phyloP scores from a whole-genome alignment of 371 early-diverging fungal species.

The Mucor indicus region DNA sequence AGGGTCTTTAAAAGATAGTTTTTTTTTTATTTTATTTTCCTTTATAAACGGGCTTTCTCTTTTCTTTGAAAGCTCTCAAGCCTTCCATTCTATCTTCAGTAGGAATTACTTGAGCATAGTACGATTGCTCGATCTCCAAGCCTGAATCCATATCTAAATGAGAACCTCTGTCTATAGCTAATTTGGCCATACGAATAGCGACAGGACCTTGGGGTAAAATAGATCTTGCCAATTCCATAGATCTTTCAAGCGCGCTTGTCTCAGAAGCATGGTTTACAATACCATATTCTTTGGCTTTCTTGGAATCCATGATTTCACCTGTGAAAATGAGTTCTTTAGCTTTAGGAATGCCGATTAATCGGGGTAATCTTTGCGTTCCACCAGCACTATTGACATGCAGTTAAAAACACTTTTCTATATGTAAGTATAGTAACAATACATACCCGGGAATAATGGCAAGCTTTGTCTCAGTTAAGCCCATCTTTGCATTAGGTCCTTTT shows the following conservation, averaged over 20 bases:
- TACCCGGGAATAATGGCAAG: slow-evolving; percentile 98
- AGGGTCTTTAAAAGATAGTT: too few relatives aligned
- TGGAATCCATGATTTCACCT: slow-evolving; percentile 63
- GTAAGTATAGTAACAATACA: neutral
- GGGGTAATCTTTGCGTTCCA: slow-evolving; percentile 90
- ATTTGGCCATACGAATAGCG: slow-evolving; percentile 86
- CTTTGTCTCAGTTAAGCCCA: slow-evolving; percentile 92
- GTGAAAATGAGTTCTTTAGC: slow-evolving; percentile 95
- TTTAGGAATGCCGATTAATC: slow-evolving; percentile 82
- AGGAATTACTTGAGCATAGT: slow-evolving; percentile 92
- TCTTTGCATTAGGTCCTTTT: slow-evolving; percentile 61
- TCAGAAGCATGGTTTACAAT: slow-evolving; percentile 79
- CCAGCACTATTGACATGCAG: slow-evolving; percentile 70
- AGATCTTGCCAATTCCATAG: slow-evolving; percentile 75
- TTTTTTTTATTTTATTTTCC: slow-evolving; percentile 56
- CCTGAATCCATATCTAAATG: slow-evolving; percentile 86
- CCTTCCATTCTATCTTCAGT: slow-evolving; percentile 96
- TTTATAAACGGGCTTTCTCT: slow-evolving; percentile 65
- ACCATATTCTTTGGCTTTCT: slow-evolving; percentile 68
- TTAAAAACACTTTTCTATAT: too few relatives aligned
- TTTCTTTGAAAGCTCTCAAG: slow-evolving; percentile 52
- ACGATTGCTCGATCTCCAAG: slow-evolving; percentile 90
- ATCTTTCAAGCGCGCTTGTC: slow-evolving; percentile 66
- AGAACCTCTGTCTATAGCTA: slow-evolving; percentile 79
- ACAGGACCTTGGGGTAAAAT: slow-evolving; percentile 89